Conservation (phyloP, 1,139 yeast species). For the Kazachstania sp. region DNA sequence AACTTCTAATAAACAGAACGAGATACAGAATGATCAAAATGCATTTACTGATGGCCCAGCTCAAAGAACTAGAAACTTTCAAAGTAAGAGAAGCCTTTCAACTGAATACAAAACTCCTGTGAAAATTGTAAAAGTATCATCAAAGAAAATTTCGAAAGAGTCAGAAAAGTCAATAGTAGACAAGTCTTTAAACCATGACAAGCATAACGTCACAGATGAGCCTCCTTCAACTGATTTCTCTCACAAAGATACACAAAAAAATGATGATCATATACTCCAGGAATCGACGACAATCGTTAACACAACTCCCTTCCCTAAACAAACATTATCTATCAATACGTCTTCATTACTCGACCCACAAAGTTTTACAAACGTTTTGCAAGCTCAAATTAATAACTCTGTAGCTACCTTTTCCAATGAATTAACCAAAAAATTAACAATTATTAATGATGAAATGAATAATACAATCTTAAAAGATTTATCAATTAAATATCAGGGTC, state of each 20-base stretch:
- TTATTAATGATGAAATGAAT: constrained; percentile 33
- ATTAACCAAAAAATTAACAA: constrained; percentile 28
- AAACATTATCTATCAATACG: neutral
- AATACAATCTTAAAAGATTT: constrained; percentile 29
- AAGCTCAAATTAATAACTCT: constrained; percentile 32
- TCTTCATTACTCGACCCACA: neutral
- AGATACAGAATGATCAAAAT: neutral
- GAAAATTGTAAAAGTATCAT: too few relatives aligned
- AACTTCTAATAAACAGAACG: neutral
- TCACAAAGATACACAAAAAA: neutral
- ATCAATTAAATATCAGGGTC: constrained; percentile 29
- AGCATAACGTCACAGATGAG: neutral
- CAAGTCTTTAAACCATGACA: neutral
- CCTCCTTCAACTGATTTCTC: neutral
- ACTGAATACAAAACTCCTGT: too few relatives aligned
- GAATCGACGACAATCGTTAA: constrained; percentile 4
- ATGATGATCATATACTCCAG: neutral
- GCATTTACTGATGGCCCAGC: neutral
- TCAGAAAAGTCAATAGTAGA: too few relatives aligned
- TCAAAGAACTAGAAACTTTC: neutral
- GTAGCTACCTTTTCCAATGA: constrained; percentile 31
- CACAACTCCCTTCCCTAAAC: neutral
- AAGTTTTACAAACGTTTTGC: constrained; percentile 30
- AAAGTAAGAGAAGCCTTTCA: too few relatives aligned
- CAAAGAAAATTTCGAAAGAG: too few relatives aligned